Conservation (phyloP, 2,329 filamentous ascomycete species). For the Dactylellina cionopaga region DNA sequence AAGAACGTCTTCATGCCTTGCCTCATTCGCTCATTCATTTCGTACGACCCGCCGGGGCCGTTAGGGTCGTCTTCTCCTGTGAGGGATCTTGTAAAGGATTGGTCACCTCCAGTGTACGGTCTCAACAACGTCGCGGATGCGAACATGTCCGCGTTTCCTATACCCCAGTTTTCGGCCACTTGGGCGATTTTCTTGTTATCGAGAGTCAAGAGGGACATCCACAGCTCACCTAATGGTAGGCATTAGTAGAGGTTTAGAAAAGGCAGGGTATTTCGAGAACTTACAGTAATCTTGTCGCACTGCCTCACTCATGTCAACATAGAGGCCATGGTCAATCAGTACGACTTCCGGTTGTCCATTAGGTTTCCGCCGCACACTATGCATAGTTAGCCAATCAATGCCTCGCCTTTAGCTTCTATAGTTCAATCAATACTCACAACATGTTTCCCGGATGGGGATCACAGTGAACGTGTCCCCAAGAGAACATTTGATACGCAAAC, state of each 20-base stretch:
- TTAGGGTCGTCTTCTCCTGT: conserved; percentile 65
- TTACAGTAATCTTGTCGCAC: conserved; percentile 84
- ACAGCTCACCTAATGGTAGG: conserved; percentile 69
- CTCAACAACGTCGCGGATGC: conserved; percentile 88
- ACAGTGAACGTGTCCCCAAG: conserved; percentile 94
- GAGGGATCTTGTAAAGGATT: conserved; percentile 51
- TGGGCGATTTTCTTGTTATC: conserved; percentile 81
- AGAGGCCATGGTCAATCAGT: conserved; percentile 95
- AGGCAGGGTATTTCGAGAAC: not conserved
- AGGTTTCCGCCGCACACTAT: conserved; percentile 77
- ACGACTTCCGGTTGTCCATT: conserved; percentile 80
- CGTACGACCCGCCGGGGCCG: conserved; percentile 71
- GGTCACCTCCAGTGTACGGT: conserved; percentile 86
- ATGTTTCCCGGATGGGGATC: conserved; percentile 94
- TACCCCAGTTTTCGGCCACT: conserved; percentile 83
- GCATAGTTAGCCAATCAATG: not conserved
- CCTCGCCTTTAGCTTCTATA: too few relatives aligned
- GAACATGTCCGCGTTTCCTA: conserved; percentile 88
- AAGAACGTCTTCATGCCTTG: conserved; percentile 81
- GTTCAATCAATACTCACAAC: conserved; percentile 65
- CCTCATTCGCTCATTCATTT: conserved; percentile 79
- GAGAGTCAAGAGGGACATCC: conserved; percentile 92
- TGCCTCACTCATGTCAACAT: conserved; percentile 84
- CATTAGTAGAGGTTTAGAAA: too few relatives aligned
- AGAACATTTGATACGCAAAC: conserved; percentile 97